Base-by-base conservation (phyloP, 2,329 filamentous ascomycete species). In the Colletotrichum sublineola region DNA sequence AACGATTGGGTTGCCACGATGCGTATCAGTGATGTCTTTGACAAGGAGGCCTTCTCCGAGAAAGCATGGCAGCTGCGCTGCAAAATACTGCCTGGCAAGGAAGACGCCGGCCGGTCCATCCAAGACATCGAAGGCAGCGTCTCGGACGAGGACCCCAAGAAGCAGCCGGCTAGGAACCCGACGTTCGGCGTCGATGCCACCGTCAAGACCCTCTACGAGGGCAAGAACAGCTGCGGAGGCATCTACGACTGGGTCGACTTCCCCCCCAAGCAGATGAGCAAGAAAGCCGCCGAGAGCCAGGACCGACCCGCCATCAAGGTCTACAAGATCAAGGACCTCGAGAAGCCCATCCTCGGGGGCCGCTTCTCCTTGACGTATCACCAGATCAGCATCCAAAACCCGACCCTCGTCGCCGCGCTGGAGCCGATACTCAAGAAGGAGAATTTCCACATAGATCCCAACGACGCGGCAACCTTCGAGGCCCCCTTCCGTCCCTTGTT, bases 271-370 rank as follows among this genome's bases (percentile, higher is more conserved):
- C 81, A 84, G 77, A 76, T 84, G 66, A 83, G 80, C 77, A 84
- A 83, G 68, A 78, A 78, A 33, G 79, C 77, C 3, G 76, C 78
- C 58, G 78, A 78, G 52, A 80, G 77, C 8, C 79, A 85, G 55
- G 81, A 83, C 60, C 79, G 81, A 4, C 80, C 82, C 18, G 83
- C 85, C 69, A 83, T 87, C 78, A 84, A 81, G 72, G 77, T 86
- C 29, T 86, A 80, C 82, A 86, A 85, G 79, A 75, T 83, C 79
- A 85, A 84, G 75, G 84, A 86, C 75, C 71, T 71, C 36, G 76
- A 76, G 12, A 85, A 86, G 78, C 79, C 81, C 5, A 78, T 81
- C 67, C 78, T 86, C 48, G 78, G 74, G 0, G 83, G 83, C 33
- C 77, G 77, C n/a, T 81, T 78, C 44, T 77, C 80, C 14, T 77